Percentiles rank a stretch among this genome's conserved stretches.
Evolutionary conservation across 2,329 filamentous ascomycete genomes (phyloP).

Genomic region (Talaromyces atroroseus): DNA sequence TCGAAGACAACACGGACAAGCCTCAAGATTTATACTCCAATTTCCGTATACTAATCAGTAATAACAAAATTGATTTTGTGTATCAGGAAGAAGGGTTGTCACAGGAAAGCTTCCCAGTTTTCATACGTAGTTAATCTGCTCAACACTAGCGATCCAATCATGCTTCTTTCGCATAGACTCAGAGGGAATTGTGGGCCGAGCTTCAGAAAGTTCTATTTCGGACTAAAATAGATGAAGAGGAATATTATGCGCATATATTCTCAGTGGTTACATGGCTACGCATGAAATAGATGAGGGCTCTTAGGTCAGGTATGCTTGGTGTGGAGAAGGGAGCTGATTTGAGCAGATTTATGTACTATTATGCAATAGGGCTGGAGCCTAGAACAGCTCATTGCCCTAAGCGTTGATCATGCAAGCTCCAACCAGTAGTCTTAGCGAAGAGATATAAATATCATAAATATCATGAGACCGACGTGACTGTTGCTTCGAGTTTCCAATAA

Average conservation of each 20-base stretch:
- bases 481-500: too few relatives aligned
- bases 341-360: constrained; percentile 11
- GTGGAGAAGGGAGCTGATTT: constrained; percentile 9
- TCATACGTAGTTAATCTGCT: background rate
- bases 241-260: constrained; percentile 1
- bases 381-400: background rate
- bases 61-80: background rate
- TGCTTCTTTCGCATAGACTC: too few relatives aligned
- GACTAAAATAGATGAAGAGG: background rate
- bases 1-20: background rate
- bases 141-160: background rate
- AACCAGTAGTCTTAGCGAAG: too few relatives aligned
- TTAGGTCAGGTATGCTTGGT: background rate
- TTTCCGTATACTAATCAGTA: background rate
- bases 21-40: background rate
- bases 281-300: background rate
- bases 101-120: background rate
- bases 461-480: too few relatives aligned
- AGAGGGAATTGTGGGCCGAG: too few relatives aligned
- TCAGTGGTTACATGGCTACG: background rate
- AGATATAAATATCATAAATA: too few relatives aligned
- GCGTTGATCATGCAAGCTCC: background rate
- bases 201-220: background rate
- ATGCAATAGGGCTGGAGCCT: background rate
- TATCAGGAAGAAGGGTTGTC: background rate